These are phyloP conservation scores for Monosporascus sp. DNA, from an alignment of 2,329 filamentous ascomycete genomes.

Conservation along the genomic window DNA sequence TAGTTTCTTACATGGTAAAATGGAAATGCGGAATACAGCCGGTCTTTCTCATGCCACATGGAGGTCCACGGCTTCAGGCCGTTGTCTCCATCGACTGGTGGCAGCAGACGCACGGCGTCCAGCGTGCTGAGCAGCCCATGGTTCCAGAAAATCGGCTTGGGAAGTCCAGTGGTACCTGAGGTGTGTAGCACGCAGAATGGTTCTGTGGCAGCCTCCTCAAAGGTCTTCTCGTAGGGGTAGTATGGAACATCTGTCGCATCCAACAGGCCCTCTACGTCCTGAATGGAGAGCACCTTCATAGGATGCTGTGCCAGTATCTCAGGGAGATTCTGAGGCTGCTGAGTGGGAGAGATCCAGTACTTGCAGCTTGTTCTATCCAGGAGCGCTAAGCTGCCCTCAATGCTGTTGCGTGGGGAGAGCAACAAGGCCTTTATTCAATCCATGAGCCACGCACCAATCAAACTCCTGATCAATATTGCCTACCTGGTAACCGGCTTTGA, in stretches of 20 bases:
- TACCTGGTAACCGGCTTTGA: slow-evolving; percentile 30
- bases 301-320: slow-evolving; percentile 17
- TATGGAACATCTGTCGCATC: slow-evolving; percentile 6
- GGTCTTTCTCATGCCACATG: slow-evolving; percentile 23
- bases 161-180: slow-evolving; percentile 36
- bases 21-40: slow-evolving; percentile 31
- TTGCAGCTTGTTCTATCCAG: slow-evolving; percentile 26
- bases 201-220: slow-evolving; percentile 27
- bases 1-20: slow-evolving; percentile 27
- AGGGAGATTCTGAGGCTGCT: slow-evolving; percentile 13
- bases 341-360: slow-evolving; percentile 23
- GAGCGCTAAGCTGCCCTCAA: slow-evolving; percentile 26
- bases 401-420: slow-evolving; percentile 29
- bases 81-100: slow-evolving; percentile 24
- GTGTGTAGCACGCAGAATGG: slow-evolving; percentile 35
- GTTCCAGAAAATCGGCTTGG: slow-evolving; percentile 33
- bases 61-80: slow-evolving; percentile 24
- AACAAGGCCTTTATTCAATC: slow-evolving; percentile 23
- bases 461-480: slow-evolving; percentile 2
- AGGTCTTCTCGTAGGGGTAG: slow-evolving; percentile 28
- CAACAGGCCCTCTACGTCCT: slow-evolving; percentile 23
- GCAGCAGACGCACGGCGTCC: slow-evolving; percentile 32
- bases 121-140: slow-evolving; percentile 29
- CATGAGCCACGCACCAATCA: neutral
- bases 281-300: slow-evolving; percentile 24